A percentile compares a stretch with the other conserved stretches of the same genome.
phyloP scores from a whole-genome alignment of 495 filamentous ascomycete genomes.

The Penicillium salamii region DNA sequence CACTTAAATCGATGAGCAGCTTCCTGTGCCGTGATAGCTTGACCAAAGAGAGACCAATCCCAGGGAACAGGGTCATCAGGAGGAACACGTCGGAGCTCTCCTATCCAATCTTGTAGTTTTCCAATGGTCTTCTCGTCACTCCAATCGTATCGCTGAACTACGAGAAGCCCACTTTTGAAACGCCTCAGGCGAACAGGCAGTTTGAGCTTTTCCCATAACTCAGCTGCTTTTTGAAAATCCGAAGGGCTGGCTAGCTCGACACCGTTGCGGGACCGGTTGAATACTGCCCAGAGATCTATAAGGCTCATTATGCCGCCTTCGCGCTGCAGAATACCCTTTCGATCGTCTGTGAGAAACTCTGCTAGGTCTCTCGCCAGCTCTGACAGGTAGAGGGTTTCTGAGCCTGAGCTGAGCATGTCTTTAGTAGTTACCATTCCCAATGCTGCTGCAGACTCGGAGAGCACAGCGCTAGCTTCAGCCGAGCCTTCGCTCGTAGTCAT shows the following conservation, averaged over 20 bases:
- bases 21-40: constrained; percentile 86
- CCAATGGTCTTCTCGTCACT: constrained; percentile 88
- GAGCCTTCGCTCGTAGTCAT: constrained; percentile 53
- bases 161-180: constrained; percentile 89
- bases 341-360: constrained; percentile 91
- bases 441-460: constrained; percentile 80
- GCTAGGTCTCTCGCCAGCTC: constrained; percentile 88
- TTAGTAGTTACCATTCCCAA: constrained; percentile 89
- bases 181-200: constrained; percentile 81
- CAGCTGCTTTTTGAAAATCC: constrained; percentile 87
- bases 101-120: constrained; percentile 72
- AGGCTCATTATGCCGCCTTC: constrained; percentile 94
- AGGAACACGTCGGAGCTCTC: constrained; percentile 63
- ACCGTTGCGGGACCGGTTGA: constrained; percentile 92
- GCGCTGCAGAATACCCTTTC: constrained; percentile 70
- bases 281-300: constrained; percentile 94
- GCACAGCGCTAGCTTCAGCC: constrained; percentile 65
- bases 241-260: constrained; percentile 90
- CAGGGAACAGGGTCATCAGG: constrained; percentile 63
- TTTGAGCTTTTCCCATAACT: constrained; percentile 82
- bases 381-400: constrained; percentile 61
- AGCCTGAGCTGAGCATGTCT: constrained; percentile 70
- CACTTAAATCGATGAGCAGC: constrained; percentile 89
- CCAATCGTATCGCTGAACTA: constrained; percentile 83
- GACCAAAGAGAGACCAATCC: constrained; percentile 75